Base-by-base conservation (phyloP, 2,329 filamentous ascomycete species). In the Sporothrix phasma region DNA sequence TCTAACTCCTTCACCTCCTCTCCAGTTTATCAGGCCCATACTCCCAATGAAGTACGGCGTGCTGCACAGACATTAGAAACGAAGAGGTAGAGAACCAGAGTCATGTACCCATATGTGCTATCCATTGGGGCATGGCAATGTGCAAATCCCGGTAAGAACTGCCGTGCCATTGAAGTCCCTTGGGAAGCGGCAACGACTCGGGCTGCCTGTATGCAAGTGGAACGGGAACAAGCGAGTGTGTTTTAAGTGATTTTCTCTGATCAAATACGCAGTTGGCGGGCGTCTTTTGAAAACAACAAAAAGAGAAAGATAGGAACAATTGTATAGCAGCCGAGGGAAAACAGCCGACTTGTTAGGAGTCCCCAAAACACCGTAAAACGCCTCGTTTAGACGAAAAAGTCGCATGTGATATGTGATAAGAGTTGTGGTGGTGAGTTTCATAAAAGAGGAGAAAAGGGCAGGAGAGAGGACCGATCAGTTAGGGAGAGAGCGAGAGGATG, bases 341-440 rank as follows among this genome's bases (percentile, higher is more conserved):
- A 13, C 24, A 45, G 62, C 37, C 47, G 54, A 61, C 39, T 54
- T 39, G 31, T 24, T 19, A 45, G 45, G 39, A 46, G 34, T 22
- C 49, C 56, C 56, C 39, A 43, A 47, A 60, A 67, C 62, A 41
- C 62, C 65, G 49, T 63, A 7, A 49, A 68, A 67, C 66, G 63
- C 67, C 67, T 56, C 66, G 54, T 67, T 59, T 54, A 53, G 58
- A 43, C 60, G 31, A 53, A 45, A 31, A 39, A 63, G 45, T 54
- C 54, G 47, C 31, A 60, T 61, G 63, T 31, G 39, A 51, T 46
- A 64, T 66, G 56, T 63, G 26, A 47, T 63, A 45, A 31, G 31
- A 45, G 37, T 45, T 26, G 43, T 34, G 19, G 29, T 19, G 45
- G 24, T 59, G 39, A n/a, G 19, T 22, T 56, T 43, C 22, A 45